phyloP scores from a whole-genome alignment of 371 early-diverging fungal species.

The Mortierella sp. region DNA sequence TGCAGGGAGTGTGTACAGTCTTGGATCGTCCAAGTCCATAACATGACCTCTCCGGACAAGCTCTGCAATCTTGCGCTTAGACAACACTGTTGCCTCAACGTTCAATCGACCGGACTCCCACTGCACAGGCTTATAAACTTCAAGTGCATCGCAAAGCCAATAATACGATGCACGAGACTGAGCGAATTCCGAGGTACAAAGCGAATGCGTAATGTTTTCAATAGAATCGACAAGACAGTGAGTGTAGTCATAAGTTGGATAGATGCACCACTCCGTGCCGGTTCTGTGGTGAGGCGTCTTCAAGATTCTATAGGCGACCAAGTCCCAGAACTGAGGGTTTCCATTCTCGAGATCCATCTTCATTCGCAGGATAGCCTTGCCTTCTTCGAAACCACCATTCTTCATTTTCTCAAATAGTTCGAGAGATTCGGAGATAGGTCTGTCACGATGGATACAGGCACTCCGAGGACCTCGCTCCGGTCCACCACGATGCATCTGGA shows the following conservation, averaged over 20 bases:
- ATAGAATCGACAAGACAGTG: conserved; percentile 99
- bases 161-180: conserved; percentile 98
- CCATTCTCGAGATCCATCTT: conserved; percentile 98
- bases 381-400: conserved; percentile 96
- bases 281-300: conserved; percentile 96
- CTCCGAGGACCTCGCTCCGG: conserved; percentile 87
- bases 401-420: conserved; percentile 98
- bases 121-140: conserved; percentile 99
- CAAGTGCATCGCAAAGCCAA: conserved; percentile 99
- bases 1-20: conserved; percentile 97
- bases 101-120: conserved; percentile 99
- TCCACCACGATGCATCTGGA: conserved; percentile 93
- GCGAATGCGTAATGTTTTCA: conserved; percentile 99
- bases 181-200: conserved; percentile 99
- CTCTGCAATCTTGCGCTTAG: conserved; percentile 98
- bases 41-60: conserved; percentile 89
- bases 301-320: conserved; percentile 97
- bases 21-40: conserved; percentile 98
- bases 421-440: conserved; percentile 94
- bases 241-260: conserved; percentile 99
- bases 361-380: conserved; percentile 96
- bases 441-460: conserved; percentile 94
- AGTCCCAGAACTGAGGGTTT: conserved; percentile 99
- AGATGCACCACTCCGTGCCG: conserved; percentile 95
- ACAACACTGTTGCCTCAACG: conserved; percentile 96